Evolutionary conservation across 345 rosid species (phyloP), one percentile per base, ranked within the genome.

Genomic region (Litchi chinensis): DNA sequence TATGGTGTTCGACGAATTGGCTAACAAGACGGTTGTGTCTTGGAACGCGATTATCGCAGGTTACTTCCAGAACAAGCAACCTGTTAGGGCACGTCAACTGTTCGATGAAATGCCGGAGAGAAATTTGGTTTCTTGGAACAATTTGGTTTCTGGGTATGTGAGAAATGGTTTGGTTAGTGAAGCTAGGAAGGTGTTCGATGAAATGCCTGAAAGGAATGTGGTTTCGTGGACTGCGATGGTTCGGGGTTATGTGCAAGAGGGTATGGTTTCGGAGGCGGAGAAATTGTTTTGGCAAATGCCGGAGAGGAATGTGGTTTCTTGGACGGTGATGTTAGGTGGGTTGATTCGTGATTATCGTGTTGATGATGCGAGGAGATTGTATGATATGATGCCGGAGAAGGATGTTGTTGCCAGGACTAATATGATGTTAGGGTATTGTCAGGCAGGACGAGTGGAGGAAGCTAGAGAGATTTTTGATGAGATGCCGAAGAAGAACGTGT

Each of bases 301-400:
- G 1, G 93, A 84, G 83, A 91, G 69, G 88, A 92, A 91, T 83
- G 91, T 88, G 67, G 89, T 91, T 24, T 92, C 94, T 40, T 94
- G 95, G 97, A 92, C 94, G 48, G 95, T 92, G 74, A 94, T 94
- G 93, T 78, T 91, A 56, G 89, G 95, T 70, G 97, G 97, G 41
- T 81, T 94, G 79, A 83, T 90, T 75, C 90, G 83, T 24, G 88
- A 83, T 52, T 84, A 89, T 40, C 88, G 90, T 26, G 70, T 91
- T 0, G 90, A 91, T 54, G 97, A 94, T 41, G 98, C 97, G 0
- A 62, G 76, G 24, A 83, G 41, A 82, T 74, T 92, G 73, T 94
- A 79, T 80, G 91, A 88, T 76, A 79, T 82, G 88, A 92, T 94
- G 93, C 93, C 96, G 0, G 79, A 64, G 80, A 94, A 91, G 82